Evolutionary conservation across 140 eudicot species (phyloP).

Genomic region (Ambrosia hybrid): DNA sequence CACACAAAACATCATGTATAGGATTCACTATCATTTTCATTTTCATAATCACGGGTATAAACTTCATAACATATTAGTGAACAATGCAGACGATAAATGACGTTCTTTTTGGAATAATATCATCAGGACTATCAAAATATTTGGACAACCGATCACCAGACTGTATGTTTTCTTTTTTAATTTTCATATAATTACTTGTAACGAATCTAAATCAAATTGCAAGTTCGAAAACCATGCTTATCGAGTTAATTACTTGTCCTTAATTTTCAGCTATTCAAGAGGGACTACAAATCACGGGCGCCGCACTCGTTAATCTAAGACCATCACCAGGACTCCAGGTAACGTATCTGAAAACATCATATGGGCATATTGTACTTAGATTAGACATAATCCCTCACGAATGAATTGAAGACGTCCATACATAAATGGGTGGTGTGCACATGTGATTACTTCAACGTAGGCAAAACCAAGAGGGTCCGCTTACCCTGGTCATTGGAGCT

Average conservation of each 20-base stretch:
- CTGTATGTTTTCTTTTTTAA: slow-evolving; percentile 32
- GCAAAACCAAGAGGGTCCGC: no score
- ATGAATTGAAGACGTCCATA: no score
- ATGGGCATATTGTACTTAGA: background rate
- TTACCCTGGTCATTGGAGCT: background rate
- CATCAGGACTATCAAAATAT: slow-evolving; percentile 76
- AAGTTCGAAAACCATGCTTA: background rate
- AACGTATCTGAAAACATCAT: slow-evolving; percentile 3
- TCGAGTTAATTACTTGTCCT: background rate
- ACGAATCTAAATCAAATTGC: background rate
- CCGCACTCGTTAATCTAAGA: slow-evolving; percentile 76
- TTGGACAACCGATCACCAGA: slow-evolving; percentile 48
- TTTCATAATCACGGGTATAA: no score
- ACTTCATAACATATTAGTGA: background rate
- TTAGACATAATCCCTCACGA: no score
- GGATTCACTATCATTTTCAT: no score
- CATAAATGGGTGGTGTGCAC: background rate
- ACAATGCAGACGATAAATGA: slow-evolving; percentile 84
- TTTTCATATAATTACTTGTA: background rate
- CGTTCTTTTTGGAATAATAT: slow-evolving; percentile 76
- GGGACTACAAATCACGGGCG: slow-evolving; percentile 68
- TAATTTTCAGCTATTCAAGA: slow-evolving; percentile 45
- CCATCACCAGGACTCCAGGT: slow-evolving; percentile 76
- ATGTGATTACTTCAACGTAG: no score
- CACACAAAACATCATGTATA: no score